Conservation (phyloP, 768 basidiomycete genomes). For the Xerocomus brunneocitrinus region DNA sequence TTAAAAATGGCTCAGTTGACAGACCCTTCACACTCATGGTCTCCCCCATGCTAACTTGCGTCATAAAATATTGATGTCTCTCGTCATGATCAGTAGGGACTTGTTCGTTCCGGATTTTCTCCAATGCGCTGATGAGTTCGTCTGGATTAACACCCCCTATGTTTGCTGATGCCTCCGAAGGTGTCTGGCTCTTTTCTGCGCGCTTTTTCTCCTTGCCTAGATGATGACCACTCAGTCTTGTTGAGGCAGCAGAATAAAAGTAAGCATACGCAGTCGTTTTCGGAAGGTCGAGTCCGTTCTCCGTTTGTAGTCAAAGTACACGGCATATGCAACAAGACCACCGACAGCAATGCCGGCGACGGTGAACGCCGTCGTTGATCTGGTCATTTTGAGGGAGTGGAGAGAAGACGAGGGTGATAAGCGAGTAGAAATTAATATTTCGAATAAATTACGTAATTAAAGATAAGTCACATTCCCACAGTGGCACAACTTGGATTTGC, state of each 20-base stretch:
- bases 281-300: conserved; percentile 85
- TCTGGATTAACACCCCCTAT: conserved; percentile 38
- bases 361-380: conserved; percentile 38
- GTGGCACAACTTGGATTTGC: not conserved
- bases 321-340: conserved; percentile 69
- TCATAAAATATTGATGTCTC: conserved; percentile 89
- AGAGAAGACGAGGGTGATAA: conserved; percentile 10
- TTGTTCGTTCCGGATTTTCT: conserved; percentile 64
- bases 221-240: conserved; percentile 1
- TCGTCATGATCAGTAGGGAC: conserved; percentile 65
- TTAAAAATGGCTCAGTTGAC: not conserved
- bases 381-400: conserved; percentile 20
- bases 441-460: conserved; percentile 23
- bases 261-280: conserved; percentile 73
- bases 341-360: conserved; percentile 48
- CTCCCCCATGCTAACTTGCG: conserved; percentile 85
- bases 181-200: conserved; percentile 62
- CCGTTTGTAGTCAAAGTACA: conserved; percentile 93
- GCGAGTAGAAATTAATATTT: conserved; percentile 5
- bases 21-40: conserved; percentile 70
- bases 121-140: conserved; percentile 60
- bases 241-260: not conserved
- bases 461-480: conserved; percentile 3
- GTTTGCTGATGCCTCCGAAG: conserved; percentile 30
- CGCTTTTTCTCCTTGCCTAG: conserved; percentile 92